Base-by-base conservation (phyloP, 768 basidiomycete species). In the Hebeloma cylindrosporum region DNA sequence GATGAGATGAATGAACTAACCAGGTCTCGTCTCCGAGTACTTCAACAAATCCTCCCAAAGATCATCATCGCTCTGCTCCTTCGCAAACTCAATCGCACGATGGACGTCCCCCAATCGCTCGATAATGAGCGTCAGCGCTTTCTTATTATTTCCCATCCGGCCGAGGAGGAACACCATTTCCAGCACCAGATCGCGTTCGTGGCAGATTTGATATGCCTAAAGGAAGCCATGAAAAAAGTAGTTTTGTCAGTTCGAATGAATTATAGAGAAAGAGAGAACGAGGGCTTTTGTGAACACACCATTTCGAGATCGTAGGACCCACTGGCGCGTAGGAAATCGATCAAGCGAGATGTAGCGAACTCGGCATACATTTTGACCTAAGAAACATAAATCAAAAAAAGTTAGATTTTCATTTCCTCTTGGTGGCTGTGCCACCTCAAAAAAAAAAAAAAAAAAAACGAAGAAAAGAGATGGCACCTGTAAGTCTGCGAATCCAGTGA, bases 151-250 rank as follows among this genome's bases (percentile, higher is more conserved):
- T 7, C 96, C 96, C 94, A 98, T 97, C 21, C 91, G 80, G 0
- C 95, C 96, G 1, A 98, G 80, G 0, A 98, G 75, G 69, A 95
- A 99, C 13, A 99, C 95, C 92, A 96, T 95, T 68, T 98, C 96
- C 0, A 82, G 82, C 0, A 99, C 93, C 21, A 93, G 74, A 59
- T 94, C 93, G 16, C 83, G 80, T 40, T 83, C 80, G 57, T 83
- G 82, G 62, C 93, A 97, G 17, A 92, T 82, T 36, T 76, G 72
- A 61, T 93, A 97, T 11, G 94, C 94, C 88, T 93, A 48, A 5
- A 16, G 17, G 7, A 5, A 23, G 7, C 8, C 18, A 14, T 16
- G 20, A 25, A 10, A 20, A 40, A 8, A 18, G 23, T 45, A 38
- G 51, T 17, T 29, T 37, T 18, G 38, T 14, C 10, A 17, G 17